phyloP scores from a whole-genome alignment of 2,329 filamentous ascomycete species.

The Rhinocladiella similis region DNA sequence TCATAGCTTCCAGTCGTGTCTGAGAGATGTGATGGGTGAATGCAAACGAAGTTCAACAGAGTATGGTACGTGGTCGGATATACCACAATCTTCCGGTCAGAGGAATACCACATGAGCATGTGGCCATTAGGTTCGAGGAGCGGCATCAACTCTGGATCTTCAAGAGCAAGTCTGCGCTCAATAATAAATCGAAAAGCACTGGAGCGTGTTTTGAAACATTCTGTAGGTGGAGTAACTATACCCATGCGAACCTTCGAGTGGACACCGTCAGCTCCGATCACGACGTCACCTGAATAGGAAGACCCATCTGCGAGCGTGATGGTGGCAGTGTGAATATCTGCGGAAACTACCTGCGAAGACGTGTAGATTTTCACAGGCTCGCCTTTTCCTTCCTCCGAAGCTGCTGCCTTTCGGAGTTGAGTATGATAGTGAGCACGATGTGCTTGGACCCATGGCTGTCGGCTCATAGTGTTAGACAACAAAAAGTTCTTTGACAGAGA shows the following conservation, averaged over 20 bases:
- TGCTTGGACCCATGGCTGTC: conserved; percentile 48
- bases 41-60: conserved; percentile 26
- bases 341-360: conserved; percentile 41
- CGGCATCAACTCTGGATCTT: conserved; percentile 42
- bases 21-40: conserved; percentile 29
- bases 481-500: conserved; percentile 43
- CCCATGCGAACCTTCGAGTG: conserved; percentile 35
- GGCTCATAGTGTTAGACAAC: conserved; percentile 32
- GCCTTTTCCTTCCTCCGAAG: conserved; percentile 21
- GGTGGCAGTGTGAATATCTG: conserved; percentile 29
- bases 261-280: conserved; percentile 59
- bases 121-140: conserved; percentile 41
- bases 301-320: conserved; percentile 50
- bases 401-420: conserved; percentile 47
- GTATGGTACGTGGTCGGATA: conserved; percentile 31
- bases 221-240: conserved; percentile 33
- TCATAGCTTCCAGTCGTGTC: conserved; percentile 35
- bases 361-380: conserved; percentile 42
- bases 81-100: conserved; percentile 31
- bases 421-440: conserved; percentile 58
- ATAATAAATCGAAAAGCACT: conserved; percentile 41
- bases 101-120: conserved; percentile 46
- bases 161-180: conserved; percentile 24
- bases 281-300: conserved; percentile 47
- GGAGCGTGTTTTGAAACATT: conserved; percentile 42